Base-by-base conservation (phyloP, 192 early-diverging fungal genomes). In the Podila horticola region DNA sequence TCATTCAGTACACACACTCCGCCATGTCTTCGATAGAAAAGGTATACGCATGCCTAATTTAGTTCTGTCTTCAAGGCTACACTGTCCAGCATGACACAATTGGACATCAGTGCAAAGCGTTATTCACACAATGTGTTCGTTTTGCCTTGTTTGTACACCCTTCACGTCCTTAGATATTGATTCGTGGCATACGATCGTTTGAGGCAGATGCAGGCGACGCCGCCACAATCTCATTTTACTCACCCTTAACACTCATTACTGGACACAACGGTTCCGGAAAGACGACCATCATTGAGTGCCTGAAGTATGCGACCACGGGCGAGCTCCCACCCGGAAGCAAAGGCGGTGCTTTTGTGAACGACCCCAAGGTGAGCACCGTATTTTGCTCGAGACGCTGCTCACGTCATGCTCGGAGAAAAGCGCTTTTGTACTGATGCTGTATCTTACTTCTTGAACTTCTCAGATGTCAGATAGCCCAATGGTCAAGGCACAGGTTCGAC, bases 211-310 rank as follows among this genome's bases (percentile, higher is more conserved):
- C 52, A 0, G 77, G 77, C 13, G 86, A 87, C 59, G 82, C 88
- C 20, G 84, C 88, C 29, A 89, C 91, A 38, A 94, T 99, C 7
- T 89, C 93, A 36, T 97, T 99, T 73, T 93, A 91, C 62, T 91
- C 93, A 9, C 97, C 97, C 2, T 87, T 99, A 51, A 99, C 98
- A 5, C 85, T 99, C 31, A 98, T 99, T 68, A 93, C 97, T 30
- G 98, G 98, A 0, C 91, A 94, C 75, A 99, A 99, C 79, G 97
- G 97, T 9, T 93, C 94, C 17, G 98, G 98, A 26, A 99, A 99
- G 82, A 99, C 98, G 83, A 99, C 96, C 1, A 94, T 99, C 64
- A 97, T 99, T 66, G 98, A 99, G 76, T 93, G 95, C 61, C 85
- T 99, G 7, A 99, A 97, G 82, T 99, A 97, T 86, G 92, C 92